phyloP scores from a whole-genome alignment of 2,329 filamentous ascomycete species.

The Sporothrix pseudoabietina region DNA sequence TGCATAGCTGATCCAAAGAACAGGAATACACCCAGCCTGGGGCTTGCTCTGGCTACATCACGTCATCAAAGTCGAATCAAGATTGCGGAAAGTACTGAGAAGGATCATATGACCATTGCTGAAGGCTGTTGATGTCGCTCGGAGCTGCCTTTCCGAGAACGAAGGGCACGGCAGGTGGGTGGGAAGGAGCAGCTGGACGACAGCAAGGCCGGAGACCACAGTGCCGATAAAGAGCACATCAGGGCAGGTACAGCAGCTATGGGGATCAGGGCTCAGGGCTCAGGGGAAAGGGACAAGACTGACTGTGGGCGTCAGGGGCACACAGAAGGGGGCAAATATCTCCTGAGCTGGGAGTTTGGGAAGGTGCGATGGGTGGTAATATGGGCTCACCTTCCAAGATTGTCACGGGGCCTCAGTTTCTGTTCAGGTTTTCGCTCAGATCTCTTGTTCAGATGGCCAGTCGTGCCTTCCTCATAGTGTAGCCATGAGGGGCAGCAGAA shows the following conservation, averaged over 20 bases:
- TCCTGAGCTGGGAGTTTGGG: not conserved
- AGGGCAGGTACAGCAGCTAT: not conserved
- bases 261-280: too few relatives aligned
- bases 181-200: not conserved
- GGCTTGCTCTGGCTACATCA: not conserved
- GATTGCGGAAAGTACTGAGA: too few relatives aligned
- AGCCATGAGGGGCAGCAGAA: not conserved
- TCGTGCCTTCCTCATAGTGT: not conserved
- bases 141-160: not conserved
- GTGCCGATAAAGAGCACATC: not conserved
- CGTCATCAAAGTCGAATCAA: not conserved
- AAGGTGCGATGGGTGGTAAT: not conserved
- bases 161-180: not conserved
- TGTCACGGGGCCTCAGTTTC: not conserved
- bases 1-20: not conserved
- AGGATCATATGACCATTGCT: not conserved
- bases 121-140: not conserved
- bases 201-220: not conserved
- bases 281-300: too few relatives aligned
- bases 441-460: not conserved
- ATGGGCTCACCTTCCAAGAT: not conserved
- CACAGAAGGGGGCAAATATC: not conserved
- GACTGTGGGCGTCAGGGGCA: not conserved
- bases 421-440: not conserved
- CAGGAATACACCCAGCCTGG: not conserved